Percentiles rank a stretch among this genome's conserved stretches.
Conservation (phyloP, 441 rosid species). For the Manihot esculenta region DNA sequence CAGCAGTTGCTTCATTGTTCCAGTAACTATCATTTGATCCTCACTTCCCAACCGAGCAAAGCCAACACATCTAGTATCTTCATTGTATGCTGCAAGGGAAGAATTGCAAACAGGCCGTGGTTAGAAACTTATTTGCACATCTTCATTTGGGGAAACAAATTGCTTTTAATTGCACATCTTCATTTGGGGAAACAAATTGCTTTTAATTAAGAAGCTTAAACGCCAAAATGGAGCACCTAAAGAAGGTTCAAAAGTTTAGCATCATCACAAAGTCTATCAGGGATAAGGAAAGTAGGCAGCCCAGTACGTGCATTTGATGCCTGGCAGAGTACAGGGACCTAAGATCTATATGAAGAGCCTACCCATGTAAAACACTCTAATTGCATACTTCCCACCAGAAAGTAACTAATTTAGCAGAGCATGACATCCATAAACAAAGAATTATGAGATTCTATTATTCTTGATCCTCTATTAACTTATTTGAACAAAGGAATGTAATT, state of each 20-base stretch:
- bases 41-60: constrained; percentile 83
- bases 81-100: constrained; percentile 51
- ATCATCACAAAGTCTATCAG: too few relatives aligned
- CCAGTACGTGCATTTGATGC: neutral
- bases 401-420: neutral
- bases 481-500: neutral
- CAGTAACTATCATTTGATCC: constrained; percentile 77
- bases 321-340: neutral
- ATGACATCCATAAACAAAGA: neutral
- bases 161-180: neutral
- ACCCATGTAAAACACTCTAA: neutral
- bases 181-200: neutral
- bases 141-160: too few relatives aligned
- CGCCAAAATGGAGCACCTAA: neutral
- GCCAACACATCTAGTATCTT: constrained; percentile 73
- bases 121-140: neutral
- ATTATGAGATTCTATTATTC: neutral
- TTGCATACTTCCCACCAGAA: neutral
- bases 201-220: neutral
- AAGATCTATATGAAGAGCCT: neutral
- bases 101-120: neutral
- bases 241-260: neutral
- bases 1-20: constrained; percentile 69
- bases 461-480: neutral
- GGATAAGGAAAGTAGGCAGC: neutral